These are phyloP conservation scores for Stevia rebaudiana DNA, from an alignment of 140 eudicot genomes.

Conservation along the genomic window DNA sequence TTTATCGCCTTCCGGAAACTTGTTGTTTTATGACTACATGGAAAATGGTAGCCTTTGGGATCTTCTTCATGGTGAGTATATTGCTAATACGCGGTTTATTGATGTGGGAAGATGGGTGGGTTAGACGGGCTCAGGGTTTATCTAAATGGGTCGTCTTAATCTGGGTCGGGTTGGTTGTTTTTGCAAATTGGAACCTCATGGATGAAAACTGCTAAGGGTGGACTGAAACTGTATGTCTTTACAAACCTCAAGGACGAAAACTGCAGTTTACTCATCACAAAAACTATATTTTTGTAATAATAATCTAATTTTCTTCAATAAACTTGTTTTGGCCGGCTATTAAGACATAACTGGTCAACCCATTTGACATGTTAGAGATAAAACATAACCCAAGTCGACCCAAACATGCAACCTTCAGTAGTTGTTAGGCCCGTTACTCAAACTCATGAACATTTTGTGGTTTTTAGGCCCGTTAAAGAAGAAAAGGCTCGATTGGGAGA, in stretches of 20 bases:
- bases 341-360: neutral
- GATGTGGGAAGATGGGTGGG: neutral
- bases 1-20: conserved; percentile 77
- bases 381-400: neutral
- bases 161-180: neutral
- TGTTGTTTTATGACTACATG: conserved; percentile 94
- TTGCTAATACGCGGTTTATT: neutral
- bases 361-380: neutral
- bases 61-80: conserved; percentile 78
- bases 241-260: too few species aligned
- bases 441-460: neutral
- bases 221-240: too few species aligned
- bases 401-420: neutral
- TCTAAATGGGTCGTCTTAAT: neutral
- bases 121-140: neutral
- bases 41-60: conserved; percentile 99
- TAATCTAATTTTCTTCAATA: too few species aligned
- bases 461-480: conserved; percentile 64
- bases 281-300: neutral
- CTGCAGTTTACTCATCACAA: too few species aligned
- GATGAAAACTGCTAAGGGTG: too few species aligned
- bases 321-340: too few species aligned
- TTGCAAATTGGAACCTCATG: too few species aligned
- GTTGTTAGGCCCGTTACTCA: neutral
- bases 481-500: conserved; percentile 88